Conservation (phyloP, 139 green algal species). For the Chlorella vulgaris region DNA sequence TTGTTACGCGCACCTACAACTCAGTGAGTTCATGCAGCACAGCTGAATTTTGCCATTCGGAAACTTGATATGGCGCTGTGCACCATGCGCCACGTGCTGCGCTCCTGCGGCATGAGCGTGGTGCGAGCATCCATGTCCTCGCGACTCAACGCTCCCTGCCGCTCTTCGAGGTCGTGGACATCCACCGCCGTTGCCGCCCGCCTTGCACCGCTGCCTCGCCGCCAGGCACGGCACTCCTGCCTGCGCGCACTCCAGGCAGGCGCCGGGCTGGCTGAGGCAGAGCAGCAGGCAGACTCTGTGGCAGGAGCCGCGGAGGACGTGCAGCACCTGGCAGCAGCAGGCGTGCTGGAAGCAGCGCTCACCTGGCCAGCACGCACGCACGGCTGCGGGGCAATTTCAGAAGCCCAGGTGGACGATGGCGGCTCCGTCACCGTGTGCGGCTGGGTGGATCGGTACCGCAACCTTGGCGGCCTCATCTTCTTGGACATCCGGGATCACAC, state of each 20-base stretch:
- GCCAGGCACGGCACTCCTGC: not conserved
- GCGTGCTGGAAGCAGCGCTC: constrained; percentile 15
- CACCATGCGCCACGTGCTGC: not conserved
- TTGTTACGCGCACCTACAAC: too few species aligned
- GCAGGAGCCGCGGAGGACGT: not conserved
- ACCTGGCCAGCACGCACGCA: constrained; percentile 44
- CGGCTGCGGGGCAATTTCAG: constrained; percentile 58
- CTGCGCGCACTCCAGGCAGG: constrained; percentile 20
- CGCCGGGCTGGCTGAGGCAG: not conserved
- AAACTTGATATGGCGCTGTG: not conserved
- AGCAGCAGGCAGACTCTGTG: not conserved
- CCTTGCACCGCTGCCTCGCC: not conserved
- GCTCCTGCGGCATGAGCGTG: constrained; percentile 1
- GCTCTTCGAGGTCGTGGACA: not conserved
- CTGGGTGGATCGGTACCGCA: constrained; percentile 94
- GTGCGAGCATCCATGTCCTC: not conserved
- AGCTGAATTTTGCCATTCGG: too few species aligned
- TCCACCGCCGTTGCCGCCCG: constrained; percentile 3
- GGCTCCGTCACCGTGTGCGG: constrained; percentile 83
- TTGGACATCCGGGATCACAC: constrained; percentile 93
- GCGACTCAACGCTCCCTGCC: not conserved
- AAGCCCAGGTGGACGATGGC: constrained; percentile 54
- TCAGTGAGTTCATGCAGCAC: too few species aligned
- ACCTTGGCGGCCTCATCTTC: constrained; percentile 94
- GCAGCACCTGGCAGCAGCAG: not conserved